These are phyloP conservation scores for Coemansia sp. DNA, from an alignment of 192 early-diverging fungal species.

Conservation along the genomic window DNA sequence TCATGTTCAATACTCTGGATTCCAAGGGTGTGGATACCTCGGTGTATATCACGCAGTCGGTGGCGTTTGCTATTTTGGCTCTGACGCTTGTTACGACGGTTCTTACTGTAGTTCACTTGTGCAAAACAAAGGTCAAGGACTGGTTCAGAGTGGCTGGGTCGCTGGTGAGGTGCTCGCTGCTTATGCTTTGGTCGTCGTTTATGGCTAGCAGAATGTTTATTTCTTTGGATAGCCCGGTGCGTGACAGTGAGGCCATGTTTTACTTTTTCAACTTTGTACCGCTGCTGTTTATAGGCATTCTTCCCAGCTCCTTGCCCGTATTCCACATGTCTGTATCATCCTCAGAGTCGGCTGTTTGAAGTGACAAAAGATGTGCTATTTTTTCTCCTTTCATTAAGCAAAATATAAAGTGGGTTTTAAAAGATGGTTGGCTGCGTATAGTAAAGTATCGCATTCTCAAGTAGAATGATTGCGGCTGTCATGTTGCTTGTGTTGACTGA, in stretches of 20 bases:
- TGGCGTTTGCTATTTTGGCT: neutral
- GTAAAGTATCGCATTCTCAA: neutral
- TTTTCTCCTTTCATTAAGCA: no score
- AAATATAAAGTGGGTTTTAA: neutral
- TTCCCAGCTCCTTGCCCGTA: neutral
- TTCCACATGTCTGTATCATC: neutral
- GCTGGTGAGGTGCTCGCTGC: neutral
- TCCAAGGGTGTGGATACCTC: neutral
- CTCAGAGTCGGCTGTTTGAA: no score
- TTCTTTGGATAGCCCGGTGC: constrained; percentile 4
- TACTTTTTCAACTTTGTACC: constrained; percentile 17
- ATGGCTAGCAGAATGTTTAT: constrained; percentile 14
- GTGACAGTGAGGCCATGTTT: constrained; percentile 20
- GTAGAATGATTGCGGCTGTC: neutral
- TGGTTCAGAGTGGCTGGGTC: neutral
- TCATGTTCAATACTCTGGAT: constrained; percentile 14
- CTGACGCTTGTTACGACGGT: neutral
- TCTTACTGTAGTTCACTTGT: neutral
- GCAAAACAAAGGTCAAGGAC: neutral
- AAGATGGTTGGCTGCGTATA: neutral
- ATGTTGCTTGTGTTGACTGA: neutral
- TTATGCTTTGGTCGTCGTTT: constrained; percentile 22
- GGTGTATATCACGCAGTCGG: constrained; percentile 11
- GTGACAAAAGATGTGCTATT: no score
- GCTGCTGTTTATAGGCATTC: constrained; percentile 8